Conservation (phyloP, 495 filamentous ascomycete genomes). For the Penicillium daleae region DNA sequence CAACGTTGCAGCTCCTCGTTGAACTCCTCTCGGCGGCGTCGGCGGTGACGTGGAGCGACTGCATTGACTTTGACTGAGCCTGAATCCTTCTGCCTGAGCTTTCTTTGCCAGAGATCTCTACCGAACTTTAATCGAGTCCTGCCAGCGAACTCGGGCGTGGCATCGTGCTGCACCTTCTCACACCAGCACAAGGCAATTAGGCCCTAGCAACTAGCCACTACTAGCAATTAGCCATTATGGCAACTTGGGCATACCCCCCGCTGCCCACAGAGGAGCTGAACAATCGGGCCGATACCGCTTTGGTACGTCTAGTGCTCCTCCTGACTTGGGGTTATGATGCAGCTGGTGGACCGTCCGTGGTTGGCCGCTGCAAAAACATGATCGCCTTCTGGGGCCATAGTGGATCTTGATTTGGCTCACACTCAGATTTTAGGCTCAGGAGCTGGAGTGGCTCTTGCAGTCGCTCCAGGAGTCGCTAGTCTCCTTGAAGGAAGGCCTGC, state of each 20-base stretch:
- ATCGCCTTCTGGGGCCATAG: slow-evolving; percentile 19
- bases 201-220: neutral
- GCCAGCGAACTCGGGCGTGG: neutral
- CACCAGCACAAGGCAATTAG: too few species aligned
- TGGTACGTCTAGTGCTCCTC: slow-evolving; percentile 59
- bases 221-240: slow-evolving; percentile 53
- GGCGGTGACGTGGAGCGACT: slow-evolving; percentile 35
- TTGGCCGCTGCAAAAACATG: slow-evolving; percentile 27
- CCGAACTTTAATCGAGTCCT: neutral
- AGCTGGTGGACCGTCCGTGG: slow-evolving; percentile 17
- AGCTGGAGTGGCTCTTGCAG: slow-evolving; percentile 85
- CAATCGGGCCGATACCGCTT: slow-evolving; percentile 66
- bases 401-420: slow-evolving; percentile 36
- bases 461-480: slow-evolving; percentile 76
- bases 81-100: slow-evolving; percentile 24
- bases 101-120: slow-evolving; percentile 10
- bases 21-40: slow-evolving; percentile 6
- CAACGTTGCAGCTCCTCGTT: slow-evolving; percentile 29
- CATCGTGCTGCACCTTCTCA: neutral
- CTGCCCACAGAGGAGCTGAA: slow-evolving; percentile 65
- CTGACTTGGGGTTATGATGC: slow-evolving; percentile 8
- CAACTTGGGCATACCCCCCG: slow-evolving; percentile 76
- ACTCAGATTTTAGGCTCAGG: slow-evolving; percentile 58
- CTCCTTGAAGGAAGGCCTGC: slow-evolving; percentile 79
- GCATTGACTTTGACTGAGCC: neutral